phyloP scores from a whole-genome alignment of 2,329 filamentous ascomycete genomes.

The Sporothrix luriei region DNA sequence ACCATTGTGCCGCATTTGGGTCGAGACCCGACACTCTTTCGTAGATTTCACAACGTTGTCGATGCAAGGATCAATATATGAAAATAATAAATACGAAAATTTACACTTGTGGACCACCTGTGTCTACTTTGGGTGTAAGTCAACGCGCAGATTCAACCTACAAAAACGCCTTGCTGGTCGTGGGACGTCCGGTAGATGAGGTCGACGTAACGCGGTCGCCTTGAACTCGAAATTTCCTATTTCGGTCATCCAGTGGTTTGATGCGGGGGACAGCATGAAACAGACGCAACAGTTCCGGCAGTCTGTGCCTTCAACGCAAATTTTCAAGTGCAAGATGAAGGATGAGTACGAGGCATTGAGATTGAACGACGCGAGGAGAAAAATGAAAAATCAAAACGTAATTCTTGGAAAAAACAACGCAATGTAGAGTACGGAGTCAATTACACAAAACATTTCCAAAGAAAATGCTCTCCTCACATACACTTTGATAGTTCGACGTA shows the following conservation, averaged over 20 bases:
- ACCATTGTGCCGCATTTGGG: background rate
- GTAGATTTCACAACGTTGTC: background rate
- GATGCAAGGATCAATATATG: background rate
- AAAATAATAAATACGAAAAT: too few relatives aligned
- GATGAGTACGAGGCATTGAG: background rate
- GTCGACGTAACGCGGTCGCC: conserved; percentile 1
- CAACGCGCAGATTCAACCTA: conserved; percentile 4
- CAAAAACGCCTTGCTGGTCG: background rate
- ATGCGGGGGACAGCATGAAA: background rate
- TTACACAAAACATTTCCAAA: background rate
- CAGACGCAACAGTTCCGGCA: background rate
- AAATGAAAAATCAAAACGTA: background rate
- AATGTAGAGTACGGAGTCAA: background rate
- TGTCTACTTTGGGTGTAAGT: conserved; percentile 19
- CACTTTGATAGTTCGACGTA: background rate
- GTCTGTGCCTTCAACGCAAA: background rate
- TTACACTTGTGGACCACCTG: background rate
- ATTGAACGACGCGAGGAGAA: background rate
- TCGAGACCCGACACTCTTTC: background rate
- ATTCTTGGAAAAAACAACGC: background rate
- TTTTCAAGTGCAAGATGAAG: background rate
- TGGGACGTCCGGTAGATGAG: background rate
- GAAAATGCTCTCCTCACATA: background rate
- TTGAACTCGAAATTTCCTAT: conserved; percentile 1
- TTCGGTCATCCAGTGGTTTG: background rate